Base-by-base conservation (phyloP, 2,329 filamentous ascomycete genomes). In the Monosporascus sp. region DNA sequence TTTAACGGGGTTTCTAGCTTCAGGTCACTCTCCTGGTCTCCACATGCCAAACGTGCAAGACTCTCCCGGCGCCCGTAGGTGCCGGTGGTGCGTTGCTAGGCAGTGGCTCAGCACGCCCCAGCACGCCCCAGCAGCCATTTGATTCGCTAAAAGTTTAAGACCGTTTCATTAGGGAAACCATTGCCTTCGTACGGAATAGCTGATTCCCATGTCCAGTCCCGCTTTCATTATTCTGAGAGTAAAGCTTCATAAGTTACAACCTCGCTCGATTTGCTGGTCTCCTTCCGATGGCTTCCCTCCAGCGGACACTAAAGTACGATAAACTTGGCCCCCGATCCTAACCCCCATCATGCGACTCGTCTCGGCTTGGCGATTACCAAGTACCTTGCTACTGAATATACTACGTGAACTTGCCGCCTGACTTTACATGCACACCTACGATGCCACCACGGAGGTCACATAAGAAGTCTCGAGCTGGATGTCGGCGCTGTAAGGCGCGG, bases 391-490 rank as follows among this genome's bases (percentile, higher is more conserved):
- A 46, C 43, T 27, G 24, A 17, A 22, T 31, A 31, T 14, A 26
- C 43, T 8, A 31, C 43, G 14, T 22, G 19, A 27, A 43, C 19
- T 8, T 20, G 17, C 19, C 40, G 8, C 40, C 40, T 17, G 20
- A 24, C 40, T 27, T 19, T 45, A 11, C 9, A 38, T 37, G 19
- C 27, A 31, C 16, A 24, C n/a, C 49, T 57, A 68, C 57, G 47
- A 86, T 86, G 83, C 82, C 84, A 56, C 84, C 84, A 31, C 75
- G 84, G 64, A 77, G 84, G 66, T 85, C 84, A 43, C 85, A 88
- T 69, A 88, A 86, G 66, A 88, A 87, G 73, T 87, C 83, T 53
- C 79, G 85, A 60, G 80, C 84, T 50, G 85, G 85, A 46, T 88
- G 85, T 62, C 76, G 79, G 57, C 74, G 82, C 54, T 88, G 85